These are phyloP conservation scores for Xylaria venustula DNA, from an alignment of 495 filamentous ascomycete genomes.

Conservation along the genomic window DNA sequence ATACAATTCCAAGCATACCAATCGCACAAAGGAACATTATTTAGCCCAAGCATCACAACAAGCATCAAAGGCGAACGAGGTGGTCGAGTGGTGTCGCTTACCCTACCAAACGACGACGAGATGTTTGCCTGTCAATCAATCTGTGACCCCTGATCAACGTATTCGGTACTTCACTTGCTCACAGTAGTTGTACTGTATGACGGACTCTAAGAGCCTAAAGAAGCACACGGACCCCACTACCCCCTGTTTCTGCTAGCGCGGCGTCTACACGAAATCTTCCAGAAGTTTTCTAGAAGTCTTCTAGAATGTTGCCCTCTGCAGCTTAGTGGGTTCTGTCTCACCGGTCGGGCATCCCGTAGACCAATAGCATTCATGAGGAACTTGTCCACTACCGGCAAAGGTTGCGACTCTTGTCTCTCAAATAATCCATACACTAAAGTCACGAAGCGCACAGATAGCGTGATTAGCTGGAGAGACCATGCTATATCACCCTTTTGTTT, in stretches of 20 bases:
- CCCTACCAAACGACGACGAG: background rate
- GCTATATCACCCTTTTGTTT: background rate
- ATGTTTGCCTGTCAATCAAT: background rate
- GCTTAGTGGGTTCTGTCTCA: constrained; percentile 5
- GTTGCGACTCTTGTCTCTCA: background rate
- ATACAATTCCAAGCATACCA: background rate
- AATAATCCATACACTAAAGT: too few relatives aligned
- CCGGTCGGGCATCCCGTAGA: constrained; percentile 21
- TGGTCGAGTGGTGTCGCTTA: background rate
- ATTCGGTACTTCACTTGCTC: constrained; percentile 4
- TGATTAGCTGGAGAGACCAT: background rate
- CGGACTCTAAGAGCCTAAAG: background rate
- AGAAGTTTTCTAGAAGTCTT: constrained; percentile 21
- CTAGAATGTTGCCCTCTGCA: constrained; percentile 24
- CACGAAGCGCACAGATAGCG: background rate
- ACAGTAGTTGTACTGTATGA: background rate
- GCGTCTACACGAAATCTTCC: constrained; percentile 1
- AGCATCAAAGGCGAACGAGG: background rate
- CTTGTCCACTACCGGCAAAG: background rate
- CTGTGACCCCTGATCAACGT: background rate
- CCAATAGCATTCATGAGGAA: background rate
- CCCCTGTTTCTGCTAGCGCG: background rate
- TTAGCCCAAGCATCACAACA: background rate
- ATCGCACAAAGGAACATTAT: background rate
- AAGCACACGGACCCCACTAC: background rate